Evolutionary conservation across 352 stramenopile genomes (phyloP).

Genomic region (Globisporangium nodosum): DNA sequence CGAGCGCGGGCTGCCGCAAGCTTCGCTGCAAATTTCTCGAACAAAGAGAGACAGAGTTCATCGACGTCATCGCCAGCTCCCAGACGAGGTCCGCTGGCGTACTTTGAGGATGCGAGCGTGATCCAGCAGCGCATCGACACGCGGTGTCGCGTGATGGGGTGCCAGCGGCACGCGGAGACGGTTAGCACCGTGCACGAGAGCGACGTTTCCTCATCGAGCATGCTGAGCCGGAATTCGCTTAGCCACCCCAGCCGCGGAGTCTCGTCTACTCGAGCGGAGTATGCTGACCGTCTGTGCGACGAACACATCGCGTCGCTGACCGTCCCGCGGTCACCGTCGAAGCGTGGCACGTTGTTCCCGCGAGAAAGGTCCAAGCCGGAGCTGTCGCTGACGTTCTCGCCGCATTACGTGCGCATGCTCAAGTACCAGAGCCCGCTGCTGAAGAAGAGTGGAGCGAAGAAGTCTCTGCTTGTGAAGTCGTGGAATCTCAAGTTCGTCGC

Average conservation of each 20-base stretch:
- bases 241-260: constrained; percentile 6
- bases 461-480: constrained; percentile 49
- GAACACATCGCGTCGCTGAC: constrained; percentile 19
- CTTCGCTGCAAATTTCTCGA: constrained; percentile 1
- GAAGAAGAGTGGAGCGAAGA: constrained; percentile 35
- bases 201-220: constrained; percentile 19
- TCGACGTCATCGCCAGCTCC: neutral
- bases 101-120: constrained; percentile 31
- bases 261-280: constrained; percentile 7
- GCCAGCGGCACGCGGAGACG: constrained; percentile 10
- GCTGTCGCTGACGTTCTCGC: constrained; percentile 27
- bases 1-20: constrained; percentile 18
- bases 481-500: constrained; percentile 54
- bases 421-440: constrained; percentile 53
- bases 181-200: constrained; percentile 14
- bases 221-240: constrained; percentile 10
- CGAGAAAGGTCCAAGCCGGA: constrained; percentile 19
- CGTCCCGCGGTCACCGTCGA: constrained; percentile 25
- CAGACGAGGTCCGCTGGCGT: constrained; percentile 24
- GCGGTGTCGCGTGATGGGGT: constrained; percentile 52
- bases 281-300: constrained; percentile 20
- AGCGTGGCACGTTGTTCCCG: constrained; percentile 22
- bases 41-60: neutral
- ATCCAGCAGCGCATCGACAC: constrained; percentile 36
- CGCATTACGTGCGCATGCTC: constrained; percentile 46